Evolutionary conservation across 75 land plant genomes (phyloP), one percentile per base, ranked within the genome.

Genomic region (Ceratopteris richardii): DNA sequence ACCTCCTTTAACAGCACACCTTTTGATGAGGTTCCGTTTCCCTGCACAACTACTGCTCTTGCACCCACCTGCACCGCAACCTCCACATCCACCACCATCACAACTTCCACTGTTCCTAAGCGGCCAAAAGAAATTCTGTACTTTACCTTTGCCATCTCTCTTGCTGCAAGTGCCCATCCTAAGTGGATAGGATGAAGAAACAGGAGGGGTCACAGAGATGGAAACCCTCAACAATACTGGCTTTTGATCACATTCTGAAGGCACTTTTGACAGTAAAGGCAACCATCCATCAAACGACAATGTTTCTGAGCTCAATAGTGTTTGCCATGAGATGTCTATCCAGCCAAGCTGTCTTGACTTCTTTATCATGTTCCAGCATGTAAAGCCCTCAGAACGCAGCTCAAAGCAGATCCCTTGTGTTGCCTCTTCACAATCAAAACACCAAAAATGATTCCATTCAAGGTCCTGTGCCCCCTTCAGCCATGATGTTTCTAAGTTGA

Each of bases 321-420:
- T 22, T 29, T 55, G 12, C 57, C 57, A 55, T 22, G 57, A 25
- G 12, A 55, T 55, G 12, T 25, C 29, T 26, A 23, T 17, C 57
- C 29, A 20, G 24, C 57, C 57, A 55, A 55, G 2, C 25, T 24
- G 57, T 7, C 51, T 50, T 3, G 51, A 50, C 24, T 20, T 21
- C 25, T 24, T 24, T 3, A 21, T 50, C 3, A 50, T 3, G 12
- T 6, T 21, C 3, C 51, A 50, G 51, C 21, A 50, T 50, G 25
- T 55, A 7, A 33, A 3, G 9, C 37, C 37, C 37, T 33, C 37
- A 4, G 37, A 33, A 54, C 28, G 64, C 6, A 67, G 70, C 64
- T 67, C 65, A 9, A 67, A 31, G 21, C 59, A 14, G 24, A 67
- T 13, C 27, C 70, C 70, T 29, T 31, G 54, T 23, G 42, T 52